Percentiles rank a stretch among this genome's conserved stretches.
These are phyloP conservation scores for Phanerodontia chrysosporium DNA, from an alignment of 768 basidiomycete genomes.

Conservation along the genomic window DNA sequence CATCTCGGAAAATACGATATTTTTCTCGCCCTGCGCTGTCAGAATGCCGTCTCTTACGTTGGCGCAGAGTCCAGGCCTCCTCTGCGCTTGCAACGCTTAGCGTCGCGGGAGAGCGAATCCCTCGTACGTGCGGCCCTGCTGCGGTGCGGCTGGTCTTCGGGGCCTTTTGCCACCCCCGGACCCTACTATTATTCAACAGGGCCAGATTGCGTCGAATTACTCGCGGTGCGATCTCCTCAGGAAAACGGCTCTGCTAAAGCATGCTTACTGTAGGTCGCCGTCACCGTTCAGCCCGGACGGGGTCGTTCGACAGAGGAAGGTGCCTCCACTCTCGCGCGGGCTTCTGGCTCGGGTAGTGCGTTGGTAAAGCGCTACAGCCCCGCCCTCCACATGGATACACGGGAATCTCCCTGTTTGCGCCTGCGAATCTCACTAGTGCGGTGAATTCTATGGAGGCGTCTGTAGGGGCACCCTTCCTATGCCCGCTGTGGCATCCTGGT, in stretches of 20 bases:
- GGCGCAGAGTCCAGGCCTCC: neutral
- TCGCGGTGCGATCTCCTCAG: neutral
- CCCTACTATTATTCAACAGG: neutral
- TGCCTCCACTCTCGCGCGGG: neutral
- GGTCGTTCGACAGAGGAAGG: neutral
- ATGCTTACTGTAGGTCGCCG: neutral
- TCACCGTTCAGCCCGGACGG: neutral
- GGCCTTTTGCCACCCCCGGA: neutral
- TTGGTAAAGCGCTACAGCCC: neutral
- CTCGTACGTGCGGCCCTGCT: neutral
- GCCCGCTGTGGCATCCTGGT: slow-evolving; percentile 4
- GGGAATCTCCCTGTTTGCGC: slow-evolving; percentile 5
- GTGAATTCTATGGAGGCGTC: slow-evolving; percentile 1
- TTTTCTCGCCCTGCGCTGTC: neutral
- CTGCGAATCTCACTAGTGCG: slow-evolving; percentile 5
- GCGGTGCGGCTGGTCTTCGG: neutral
- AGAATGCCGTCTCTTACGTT: neutral
- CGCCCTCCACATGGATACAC: slow-evolving; percentile 4
- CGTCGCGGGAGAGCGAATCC: neutral
- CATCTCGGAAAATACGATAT: neutral
- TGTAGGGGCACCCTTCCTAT: slow-evolving; percentile 6
- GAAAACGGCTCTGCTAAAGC: neutral
- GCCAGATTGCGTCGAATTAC: neutral
- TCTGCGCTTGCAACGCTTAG: neutral
- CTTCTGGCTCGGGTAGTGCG: neutral